Conservation (phyloP, 352 stramenopile genomes). For the Globisporangium viniferum region DNA sequence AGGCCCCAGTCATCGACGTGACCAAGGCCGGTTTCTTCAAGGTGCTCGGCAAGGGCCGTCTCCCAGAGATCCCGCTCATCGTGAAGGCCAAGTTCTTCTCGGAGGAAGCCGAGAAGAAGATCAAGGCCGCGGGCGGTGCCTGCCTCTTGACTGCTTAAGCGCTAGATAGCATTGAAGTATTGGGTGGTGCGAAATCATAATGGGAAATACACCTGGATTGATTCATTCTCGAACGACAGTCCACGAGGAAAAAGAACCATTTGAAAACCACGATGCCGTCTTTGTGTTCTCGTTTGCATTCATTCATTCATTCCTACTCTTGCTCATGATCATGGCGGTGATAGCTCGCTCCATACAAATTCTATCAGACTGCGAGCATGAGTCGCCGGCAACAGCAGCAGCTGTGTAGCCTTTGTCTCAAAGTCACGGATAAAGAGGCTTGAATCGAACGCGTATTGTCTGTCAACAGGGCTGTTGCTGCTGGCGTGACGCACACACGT, state of each 20-base stretch:
- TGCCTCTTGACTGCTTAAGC: constrained; percentile 98
- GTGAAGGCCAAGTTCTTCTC: constrained; percentile 99
- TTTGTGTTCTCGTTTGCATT: neutral
- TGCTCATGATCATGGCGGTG: neutral
- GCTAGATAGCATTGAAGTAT: constrained; percentile 36
- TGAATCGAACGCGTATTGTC: constrained; percentile 16
- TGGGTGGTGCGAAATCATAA: constrained; percentile 73
- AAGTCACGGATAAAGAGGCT: constrained; percentile 31
- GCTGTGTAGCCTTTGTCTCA: constrained; percentile 12
- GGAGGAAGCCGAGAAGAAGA: constrained; percentile 99
- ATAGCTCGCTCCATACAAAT: constrained; percentile 2
- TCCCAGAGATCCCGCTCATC: constrained; percentile 96
- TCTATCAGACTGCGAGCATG: neutral
- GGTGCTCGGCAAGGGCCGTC: constrained; percentile 99
- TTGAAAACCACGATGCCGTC: constrained; percentile 4
- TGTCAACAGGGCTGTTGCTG: neutral
- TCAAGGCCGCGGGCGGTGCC: constrained; percentile 98
- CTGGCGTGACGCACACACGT: constrained; percentile 22
- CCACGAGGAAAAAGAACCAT: constrained; percentile 9
- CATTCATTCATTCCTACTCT: neutral
- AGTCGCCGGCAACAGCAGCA: constrained; percentile 3
- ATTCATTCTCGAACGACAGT: constrained; percentile 14
- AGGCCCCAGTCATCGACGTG: constrained; percentile 99
- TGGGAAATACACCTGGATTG: constrained; percentile 67
- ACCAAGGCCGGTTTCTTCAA: constrained; percentile 98